Evolutionary conservation across 169 alveolate species (phyloP).

Genomic region (Plasmodium sp.): DNA sequence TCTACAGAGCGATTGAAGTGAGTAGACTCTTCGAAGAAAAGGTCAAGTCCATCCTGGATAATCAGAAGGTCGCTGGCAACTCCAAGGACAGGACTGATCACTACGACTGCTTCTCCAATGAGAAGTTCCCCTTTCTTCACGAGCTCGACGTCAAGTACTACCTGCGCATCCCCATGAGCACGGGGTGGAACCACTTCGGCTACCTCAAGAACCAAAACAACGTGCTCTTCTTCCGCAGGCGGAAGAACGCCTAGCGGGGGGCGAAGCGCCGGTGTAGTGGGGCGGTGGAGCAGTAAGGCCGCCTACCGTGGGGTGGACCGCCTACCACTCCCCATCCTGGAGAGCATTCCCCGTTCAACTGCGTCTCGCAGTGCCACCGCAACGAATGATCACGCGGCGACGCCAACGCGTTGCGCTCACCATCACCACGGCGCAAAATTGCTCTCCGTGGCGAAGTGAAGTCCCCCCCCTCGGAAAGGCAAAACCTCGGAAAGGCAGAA

Average conservation of each 20-base stretch:
- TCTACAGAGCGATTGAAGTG: constrained; percentile 64
- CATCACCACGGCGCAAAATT: not conserved
- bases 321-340: not conserved
- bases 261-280: not conserved
- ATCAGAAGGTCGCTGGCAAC: constrained; percentile 14
- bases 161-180: constrained; percentile 65
- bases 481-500: no score
- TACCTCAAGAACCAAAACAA: constrained; percentile 61
- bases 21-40: constrained; percentile 63
- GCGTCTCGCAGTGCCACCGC: no score
- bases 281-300: no score
- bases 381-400: not conserved
- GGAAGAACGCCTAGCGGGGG: not conserved
- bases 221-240: constrained; percentile 64
- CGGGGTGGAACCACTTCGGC: constrained; percentile 73
- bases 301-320: no score
- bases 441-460: not conserved
- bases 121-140: constrained; percentile 37
- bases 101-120: constrained; percentile 24
- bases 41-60: constrained; percentile 61
- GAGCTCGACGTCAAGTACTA: constrained; percentile 67
- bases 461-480: not conserved
- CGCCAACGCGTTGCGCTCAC: not conserved
- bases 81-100: constrained; percentile 21
- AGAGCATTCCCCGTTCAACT: not conserved